phyloP scores from a whole-genome alignment of 495 filamentous ascomycete genomes.

The Cercophora samala region DNA sequence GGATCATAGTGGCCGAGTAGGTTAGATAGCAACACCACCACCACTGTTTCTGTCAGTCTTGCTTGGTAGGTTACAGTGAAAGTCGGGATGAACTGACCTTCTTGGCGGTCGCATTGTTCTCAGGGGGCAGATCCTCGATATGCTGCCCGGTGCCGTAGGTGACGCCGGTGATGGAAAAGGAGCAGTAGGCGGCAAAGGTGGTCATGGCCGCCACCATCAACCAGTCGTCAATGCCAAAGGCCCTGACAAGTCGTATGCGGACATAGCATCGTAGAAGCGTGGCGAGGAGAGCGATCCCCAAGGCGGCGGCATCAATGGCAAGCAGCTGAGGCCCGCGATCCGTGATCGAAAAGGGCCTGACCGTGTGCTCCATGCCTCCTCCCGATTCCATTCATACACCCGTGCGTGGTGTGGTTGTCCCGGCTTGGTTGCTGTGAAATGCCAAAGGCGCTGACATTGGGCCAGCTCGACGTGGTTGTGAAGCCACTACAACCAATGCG shows the following conservation, averaged over 20 bases:
- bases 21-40: slow-evolving; percentile 30
- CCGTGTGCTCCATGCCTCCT: not conserved
- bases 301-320: slow-evolving; percentile 11
- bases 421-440: not conserved
- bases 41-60: slow-evolving; percentile 11
- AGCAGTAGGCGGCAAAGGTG: slow-evolving; percentile 16
- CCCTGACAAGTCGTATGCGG: slow-evolving; percentile 17
- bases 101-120: slow-evolving; percentile 10
- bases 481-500: not conserved
- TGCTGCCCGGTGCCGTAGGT: slow-evolving; percentile 14
- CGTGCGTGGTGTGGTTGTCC: not conserved
- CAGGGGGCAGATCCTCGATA: slow-evolving; percentile 1
- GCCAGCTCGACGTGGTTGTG: not conserved
- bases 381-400: not conserved
- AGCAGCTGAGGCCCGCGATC: slow-evolving; percentile 9
- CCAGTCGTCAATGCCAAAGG: slow-evolving; percentile 22
- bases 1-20: slow-evolving; percentile 27
- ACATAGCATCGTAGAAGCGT: slow-evolving; percentile 20
- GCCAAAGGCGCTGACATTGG: not conserved
- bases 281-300: slow-evolving; percentile 12
- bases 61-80: not conserved
- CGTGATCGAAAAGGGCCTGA: slow-evolving; percentile 19
- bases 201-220: slow-evolving; percentile 16
- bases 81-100: slow-evolving; percentile 10
- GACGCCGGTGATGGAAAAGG: slow-evolving; percentile 17